Conservation (phyloP, 1,284 basidiomycete genomes). For the Tilletiopsis washingtonensis region DNA sequence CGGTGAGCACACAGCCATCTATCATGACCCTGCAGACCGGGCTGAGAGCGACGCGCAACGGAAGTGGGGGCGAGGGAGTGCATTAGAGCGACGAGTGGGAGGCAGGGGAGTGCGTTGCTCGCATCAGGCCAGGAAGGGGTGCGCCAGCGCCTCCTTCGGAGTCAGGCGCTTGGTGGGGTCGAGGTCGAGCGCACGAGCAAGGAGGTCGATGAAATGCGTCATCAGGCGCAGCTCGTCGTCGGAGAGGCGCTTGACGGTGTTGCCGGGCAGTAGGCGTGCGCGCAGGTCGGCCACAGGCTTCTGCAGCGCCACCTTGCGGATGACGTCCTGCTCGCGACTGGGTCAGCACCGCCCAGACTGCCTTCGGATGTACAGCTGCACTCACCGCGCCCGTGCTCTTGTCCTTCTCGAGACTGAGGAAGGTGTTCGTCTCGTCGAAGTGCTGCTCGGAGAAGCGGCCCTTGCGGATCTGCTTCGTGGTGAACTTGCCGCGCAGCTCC, state of each 20-base stretch:
- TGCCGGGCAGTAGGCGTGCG: constrained; percentile 70
- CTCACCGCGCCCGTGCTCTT: constrained; percentile 27
- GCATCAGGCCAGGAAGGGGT: constrained; percentile 60
- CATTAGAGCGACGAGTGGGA: too few relatives aligned
- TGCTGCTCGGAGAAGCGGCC: constrained; percentile 83
- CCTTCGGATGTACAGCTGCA: neutral
- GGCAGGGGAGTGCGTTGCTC: too few relatives aligned
- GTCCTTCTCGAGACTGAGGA: constrained; percentile 34
- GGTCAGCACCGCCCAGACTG: neutral
- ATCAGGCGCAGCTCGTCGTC: constrained; percentile 81
- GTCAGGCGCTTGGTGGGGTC: constrained; percentile 79
- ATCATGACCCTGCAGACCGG: too few relatives aligned
- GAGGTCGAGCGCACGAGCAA: constrained; percentile 85
- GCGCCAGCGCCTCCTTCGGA: constrained; percentile 75
- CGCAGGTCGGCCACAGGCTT: constrained; percentile 74
- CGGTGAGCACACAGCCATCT: too few relatives aligned
- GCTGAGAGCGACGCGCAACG: too few relatives aligned
- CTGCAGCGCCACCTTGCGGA: constrained; percentile 72
- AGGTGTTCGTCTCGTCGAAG: constrained; percentile 73
- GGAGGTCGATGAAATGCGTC: constrained; percentile 75
- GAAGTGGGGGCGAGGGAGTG: too few relatives aligned
- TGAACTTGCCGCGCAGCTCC: constrained; percentile 87
- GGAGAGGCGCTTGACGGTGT: constrained; percentile 62
- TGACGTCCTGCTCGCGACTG: constrained; percentile 58
- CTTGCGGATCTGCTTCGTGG: constrained; percentile 86